Percentiles rank a stretch among this genome's conserved stretches.
Evolutionary conservation across 768 basidiomycete species (phyloP).

Genomic region (Tricholoma furcatifolium): DNA sequence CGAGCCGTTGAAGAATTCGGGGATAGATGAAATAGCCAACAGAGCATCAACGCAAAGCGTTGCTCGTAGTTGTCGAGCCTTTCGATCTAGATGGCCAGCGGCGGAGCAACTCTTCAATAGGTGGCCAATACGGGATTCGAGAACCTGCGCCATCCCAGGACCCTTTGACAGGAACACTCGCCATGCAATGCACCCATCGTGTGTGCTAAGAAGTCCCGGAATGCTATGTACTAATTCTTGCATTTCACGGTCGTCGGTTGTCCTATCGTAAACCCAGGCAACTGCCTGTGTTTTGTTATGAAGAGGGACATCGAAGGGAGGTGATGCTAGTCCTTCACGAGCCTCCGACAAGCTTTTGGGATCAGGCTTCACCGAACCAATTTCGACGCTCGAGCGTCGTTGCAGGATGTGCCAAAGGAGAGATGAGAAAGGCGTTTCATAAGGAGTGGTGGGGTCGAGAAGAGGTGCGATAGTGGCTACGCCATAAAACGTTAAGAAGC

Average conservation of each 20-base stretch:
- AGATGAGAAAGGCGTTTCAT: conserved; percentile 5
- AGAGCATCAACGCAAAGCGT: background rate
- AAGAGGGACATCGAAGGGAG: background rate
- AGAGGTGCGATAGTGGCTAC: conserved; percentile 7
- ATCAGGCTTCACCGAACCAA: background rate
- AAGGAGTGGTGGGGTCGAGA: background rate
- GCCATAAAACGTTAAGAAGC: background rate
- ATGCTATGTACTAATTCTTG: background rate
- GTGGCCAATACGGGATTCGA: background rate
- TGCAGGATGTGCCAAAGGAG: background rate
- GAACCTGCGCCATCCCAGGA: background rate
- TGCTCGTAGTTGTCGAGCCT: background rate
- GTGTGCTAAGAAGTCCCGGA: background rate
- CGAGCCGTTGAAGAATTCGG: background rate
- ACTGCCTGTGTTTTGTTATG: background rate
- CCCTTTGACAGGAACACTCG: background rate
- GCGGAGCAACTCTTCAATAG: background rate
- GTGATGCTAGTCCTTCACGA: background rate
- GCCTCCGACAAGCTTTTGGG: background rate
- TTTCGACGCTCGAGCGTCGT: too few relatives aligned
- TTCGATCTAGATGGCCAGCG: background rate
- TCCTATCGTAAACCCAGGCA: conserved; percentile 1
- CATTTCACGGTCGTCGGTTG: background rate
- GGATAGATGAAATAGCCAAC: background rate
- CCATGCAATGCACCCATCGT: conserved; percentile 1